These are phyloP conservation scores for Plenodomus biglobosus DNA, from an alignment of 2,329 filamentous ascomycete genomes.

Conservation along the genomic window DNA sequence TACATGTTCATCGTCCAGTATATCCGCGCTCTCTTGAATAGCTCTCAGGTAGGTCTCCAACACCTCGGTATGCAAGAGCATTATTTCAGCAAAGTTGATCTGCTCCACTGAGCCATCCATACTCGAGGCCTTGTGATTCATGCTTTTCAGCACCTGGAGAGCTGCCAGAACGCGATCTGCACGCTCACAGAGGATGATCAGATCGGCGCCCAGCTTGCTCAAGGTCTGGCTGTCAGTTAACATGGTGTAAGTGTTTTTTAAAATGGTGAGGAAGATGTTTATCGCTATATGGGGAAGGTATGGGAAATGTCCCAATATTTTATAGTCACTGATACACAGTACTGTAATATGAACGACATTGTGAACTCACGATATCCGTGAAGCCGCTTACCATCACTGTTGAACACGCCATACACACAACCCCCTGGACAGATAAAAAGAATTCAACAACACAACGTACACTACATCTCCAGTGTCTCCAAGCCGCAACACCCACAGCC, in stretches of 20 bases:
- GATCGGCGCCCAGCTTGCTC: background rate
- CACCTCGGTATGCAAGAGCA: background rate
- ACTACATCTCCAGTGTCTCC: no score
- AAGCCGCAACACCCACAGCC: no score
- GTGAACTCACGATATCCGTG: no score
- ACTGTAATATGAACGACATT: no score
- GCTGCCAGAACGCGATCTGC: conserved; percentile 3
- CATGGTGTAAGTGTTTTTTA: background rate
- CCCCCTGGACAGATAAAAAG: no score
- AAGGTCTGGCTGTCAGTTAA: background rate
- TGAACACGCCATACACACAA: no score
- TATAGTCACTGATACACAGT: no score
- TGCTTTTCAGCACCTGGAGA: conserved; percentile 5
- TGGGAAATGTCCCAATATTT: no score
- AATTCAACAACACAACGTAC: no score
- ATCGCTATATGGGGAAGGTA: no score
- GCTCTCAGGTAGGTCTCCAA: conserved; percentile 6
- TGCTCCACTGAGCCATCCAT: background rate
- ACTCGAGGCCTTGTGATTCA: background rate
- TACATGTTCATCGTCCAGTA: conserved; percentile 3
- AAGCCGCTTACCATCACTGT: no score
- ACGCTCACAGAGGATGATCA: conserved; percentile 4
- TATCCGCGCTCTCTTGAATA: background rate
- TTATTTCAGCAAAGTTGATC: conserved; percentile 3
- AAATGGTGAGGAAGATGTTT: no score